Base-by-base conservation (phyloP, 768 basidiomycete genomes). In the Sistotremastrum suecicum region DNA sequence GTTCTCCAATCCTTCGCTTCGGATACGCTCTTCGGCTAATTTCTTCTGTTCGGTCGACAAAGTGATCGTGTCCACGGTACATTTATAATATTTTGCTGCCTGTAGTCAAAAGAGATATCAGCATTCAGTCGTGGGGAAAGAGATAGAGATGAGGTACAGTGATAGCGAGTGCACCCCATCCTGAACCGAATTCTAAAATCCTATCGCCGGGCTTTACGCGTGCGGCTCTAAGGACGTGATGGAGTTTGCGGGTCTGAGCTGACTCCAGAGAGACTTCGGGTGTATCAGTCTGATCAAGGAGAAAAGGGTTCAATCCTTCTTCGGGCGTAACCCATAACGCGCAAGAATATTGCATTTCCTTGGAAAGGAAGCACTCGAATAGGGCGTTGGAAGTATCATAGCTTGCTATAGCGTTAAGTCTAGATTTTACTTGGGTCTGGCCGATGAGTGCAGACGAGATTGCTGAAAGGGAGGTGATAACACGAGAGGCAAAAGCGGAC, bases 341-440 rank as follows among this genome's bases (percentile, higher is more conserved):
- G 59, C 87, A 89, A 0, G 87, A 90, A 63, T 91, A 94, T 76
- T 89, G 92, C 90, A 94, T 92, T 61, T 92, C 89, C 44, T 75
- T 69, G 52, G 80, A 83, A 28, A 90, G 67, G 68, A 89, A 83
- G 41, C 20, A 20, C 69, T 84, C 78, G 68, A 91, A 92, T 49
- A 91, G 71, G 50, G 81, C 79, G 56, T 94, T 94, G 12, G 86
- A 89, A 55, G 90, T 85, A 61, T 94, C 90, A 55, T 94, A 94
- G 60, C 86, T 88, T 3, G 86, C 83, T 43, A 58, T 81, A 10
- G 74, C 83, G 53, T 86, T 86, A 28, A 86, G 68, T n/a, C 81
- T 75, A 9, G 83, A 79, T 56, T 80, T 76, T 1, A 76, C 72
- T 39, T 68, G 75, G 4, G 81, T 80, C 56, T 86, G 83, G 8